Evolutionary conservation across 139 green algal genomes (phyloP).

Genomic region (Pleodorina starrii): DNA sequence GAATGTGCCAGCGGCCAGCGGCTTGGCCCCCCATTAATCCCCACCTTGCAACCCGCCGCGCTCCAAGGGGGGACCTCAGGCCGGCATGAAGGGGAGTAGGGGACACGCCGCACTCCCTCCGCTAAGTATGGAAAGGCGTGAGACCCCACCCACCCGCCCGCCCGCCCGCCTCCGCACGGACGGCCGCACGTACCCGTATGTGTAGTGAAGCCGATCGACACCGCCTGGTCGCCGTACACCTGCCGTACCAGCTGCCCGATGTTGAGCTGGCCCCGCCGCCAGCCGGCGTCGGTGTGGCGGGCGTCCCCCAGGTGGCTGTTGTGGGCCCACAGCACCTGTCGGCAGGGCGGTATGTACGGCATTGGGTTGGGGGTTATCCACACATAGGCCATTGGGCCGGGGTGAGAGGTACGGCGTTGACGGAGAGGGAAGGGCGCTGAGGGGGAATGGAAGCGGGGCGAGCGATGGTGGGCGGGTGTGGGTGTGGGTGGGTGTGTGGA

Average conservation of each 20-base stretch:
- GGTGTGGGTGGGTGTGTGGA: background rate
- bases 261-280: constrained; percentile 70
- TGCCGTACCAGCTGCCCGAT: constrained; percentile 76
- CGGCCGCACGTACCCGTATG: constrained; percentile 51
- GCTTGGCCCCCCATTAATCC: no score
- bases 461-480: background rate
- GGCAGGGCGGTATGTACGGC: no score
- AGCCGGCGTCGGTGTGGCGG: constrained; percentile 71
- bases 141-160: no score
- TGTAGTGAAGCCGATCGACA: constrained; percentile 69
- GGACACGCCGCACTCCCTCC: no score
- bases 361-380: background rate
- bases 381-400: no score
- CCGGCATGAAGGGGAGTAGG: no score
- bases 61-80: no score
- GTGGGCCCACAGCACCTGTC: constrained; percentile 70
- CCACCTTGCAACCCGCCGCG: no score
- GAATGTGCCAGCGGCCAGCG: no score
- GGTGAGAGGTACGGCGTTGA: no score
- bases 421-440: background rate
- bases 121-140: no score
- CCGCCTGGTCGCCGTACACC: constrained; percentile 41
- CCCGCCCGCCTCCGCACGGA: background rate
- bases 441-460: background rate
- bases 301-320: constrained; percentile 82